These are phyloP conservation scores for Skeletonema tropicum DNA, from an alignment of 108 stramenopile species.

Conservation along the genomic window DNA sequence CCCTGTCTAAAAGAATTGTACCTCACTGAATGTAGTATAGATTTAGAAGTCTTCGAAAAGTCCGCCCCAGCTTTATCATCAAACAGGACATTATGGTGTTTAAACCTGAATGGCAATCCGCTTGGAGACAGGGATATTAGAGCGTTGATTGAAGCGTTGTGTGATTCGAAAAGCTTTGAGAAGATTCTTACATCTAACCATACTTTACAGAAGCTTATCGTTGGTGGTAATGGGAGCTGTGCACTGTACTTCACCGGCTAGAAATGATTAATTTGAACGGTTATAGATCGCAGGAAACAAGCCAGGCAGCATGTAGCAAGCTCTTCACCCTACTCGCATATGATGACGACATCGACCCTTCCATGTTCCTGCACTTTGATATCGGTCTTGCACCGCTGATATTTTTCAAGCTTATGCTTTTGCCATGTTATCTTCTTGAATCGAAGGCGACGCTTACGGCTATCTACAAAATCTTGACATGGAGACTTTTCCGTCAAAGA, in stretches of 20 bases:
- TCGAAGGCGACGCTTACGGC: not conserved
- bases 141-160: conserved; percentile 11
- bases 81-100: conserved; percentile 10
- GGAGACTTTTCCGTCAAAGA: conserved; percentile 11
- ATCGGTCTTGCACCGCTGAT: conserved; percentile 9
- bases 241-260: not conserved
- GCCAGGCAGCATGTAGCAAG: no score
- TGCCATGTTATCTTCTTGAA: not conserved
- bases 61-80: conserved; percentile 1
- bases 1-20: conserved; percentile 3
- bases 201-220: not conserved
- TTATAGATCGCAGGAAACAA: not conserved
- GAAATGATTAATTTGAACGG: not conserved
- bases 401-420: not conserved
- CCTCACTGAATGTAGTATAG: not conserved
- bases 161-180: conserved; percentile 21
- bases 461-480: conserved; percentile 15
- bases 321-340: no score
- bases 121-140: conserved; percentile 4
- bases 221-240: no score
- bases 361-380: conserved; percentile 9
- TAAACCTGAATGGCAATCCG: not conserved
- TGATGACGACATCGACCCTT: not conserved
- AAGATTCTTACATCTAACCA: conserved; percentile 34
- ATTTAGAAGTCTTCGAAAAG: conserved; percentile 14